Evolutionary conservation across 2,329 filamentous ascomycete species (phyloP), one percentile per base, ranked within the genome.

Genomic region (Venturiaceae sp.): DNA sequence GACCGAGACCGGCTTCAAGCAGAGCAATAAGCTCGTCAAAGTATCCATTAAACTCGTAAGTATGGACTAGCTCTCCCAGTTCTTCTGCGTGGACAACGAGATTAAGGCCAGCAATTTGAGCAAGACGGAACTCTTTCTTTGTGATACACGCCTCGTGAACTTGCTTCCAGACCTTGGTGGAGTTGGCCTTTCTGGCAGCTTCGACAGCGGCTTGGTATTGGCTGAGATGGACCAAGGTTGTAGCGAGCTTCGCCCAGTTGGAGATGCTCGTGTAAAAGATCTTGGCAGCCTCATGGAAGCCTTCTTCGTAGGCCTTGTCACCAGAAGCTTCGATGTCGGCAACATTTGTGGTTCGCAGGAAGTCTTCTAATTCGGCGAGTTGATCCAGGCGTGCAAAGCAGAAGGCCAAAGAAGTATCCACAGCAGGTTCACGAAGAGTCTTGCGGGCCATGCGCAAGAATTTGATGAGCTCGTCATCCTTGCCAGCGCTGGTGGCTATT

Each of bases 181-280:
- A 97, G 80, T 97, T 99, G 67, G 94, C 94, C 78, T 99, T 97
- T 72, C 94, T 89, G 28, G 95, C 94, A 68, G 91, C 96, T 72
- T 99, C 94, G 44, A 99, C 94, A 50, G 94, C 94, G 66, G 90
- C 90, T 75, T 99, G 95, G 78, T 99, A 97, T 66, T 99, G 94
- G 64, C 86, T 88, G 6, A 99, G 84, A 72, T 97, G 91, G n/a
- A 99, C 94, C 61, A 97, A 83, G 11, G 94, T 99, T 11, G 94
- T 97, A 14, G 94, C 92, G 67, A 99, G 85, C 80, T 99, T 99
- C 58, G 92, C 92, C 94, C 94, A 99, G 82, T 99, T 99, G 58
- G 94, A 99, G 71, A 99, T 95, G 77, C 90, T 97, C 58, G 85
- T 90, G 78, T 86, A 99, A 82, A 97, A 99, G 69, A 99, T 97